These are phyloP conservation scores for Lentinula aciculospora DNA, from an alignment of 768 basidiomycete genomes.

Conservation along the genomic window DNA sequence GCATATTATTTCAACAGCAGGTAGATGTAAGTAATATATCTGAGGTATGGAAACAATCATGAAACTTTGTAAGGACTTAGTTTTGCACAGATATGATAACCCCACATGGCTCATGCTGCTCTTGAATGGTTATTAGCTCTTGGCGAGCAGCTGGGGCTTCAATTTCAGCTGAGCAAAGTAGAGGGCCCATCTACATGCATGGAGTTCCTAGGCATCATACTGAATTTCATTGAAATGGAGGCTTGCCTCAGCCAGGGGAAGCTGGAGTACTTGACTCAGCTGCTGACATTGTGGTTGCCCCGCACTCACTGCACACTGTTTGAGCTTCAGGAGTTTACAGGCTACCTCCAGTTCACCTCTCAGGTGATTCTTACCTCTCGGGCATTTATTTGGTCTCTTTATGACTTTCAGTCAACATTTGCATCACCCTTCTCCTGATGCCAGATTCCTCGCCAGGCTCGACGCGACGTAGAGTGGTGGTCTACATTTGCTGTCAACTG, in stretches of 20 bases:
- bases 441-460: not conserved
- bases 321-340: conserved; percentile 12
- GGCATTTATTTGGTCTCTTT: not conserved
- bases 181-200: not conserved
- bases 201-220: conserved; percentile 2
- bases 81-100: no score
- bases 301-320: conserved; percentile 2
- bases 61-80: no score
- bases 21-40: no score
- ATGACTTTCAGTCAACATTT: not conserved
- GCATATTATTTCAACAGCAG: no score
- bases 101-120: not conserved
- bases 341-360: not conserved
- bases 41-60: no score
- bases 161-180: conserved; percentile 12
- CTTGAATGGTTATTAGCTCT: not conserved
- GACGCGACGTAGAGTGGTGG: no score
- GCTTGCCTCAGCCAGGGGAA: conserved; percentile 2
- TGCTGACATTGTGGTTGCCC: not conserved
- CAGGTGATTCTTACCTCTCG: not conserved
- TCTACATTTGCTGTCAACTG: not conserved
- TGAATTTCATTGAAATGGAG: conserved; percentile 14
- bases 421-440: not conserved
- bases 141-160: conserved; percentile 12
- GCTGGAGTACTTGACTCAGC: not conserved